Base-by-base conservation (phyloP, 768 basidiomycete species). In the Boletus pseudo-olivaceus region DNA sequence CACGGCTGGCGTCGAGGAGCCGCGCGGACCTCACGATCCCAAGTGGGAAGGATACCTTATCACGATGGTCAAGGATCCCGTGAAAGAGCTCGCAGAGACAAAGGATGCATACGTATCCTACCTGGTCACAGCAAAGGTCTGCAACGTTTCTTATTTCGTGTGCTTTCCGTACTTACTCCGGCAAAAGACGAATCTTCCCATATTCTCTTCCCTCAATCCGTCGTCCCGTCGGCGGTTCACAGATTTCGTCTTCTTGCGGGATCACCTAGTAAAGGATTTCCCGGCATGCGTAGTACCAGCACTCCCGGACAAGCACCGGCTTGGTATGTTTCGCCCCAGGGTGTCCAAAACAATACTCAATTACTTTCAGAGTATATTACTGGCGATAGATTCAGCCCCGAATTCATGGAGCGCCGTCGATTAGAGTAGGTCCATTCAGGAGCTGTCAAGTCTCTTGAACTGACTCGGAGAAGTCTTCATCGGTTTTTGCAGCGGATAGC, bases 81-180 rank as follows among this genome's bases (percentile, higher is more conserved):
- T 93, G 58, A 98, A 96, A 70, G 95, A 98, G 71, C 81, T 98
- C 27, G 88, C 95, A 55, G 96, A 97, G 63, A 96, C 94, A 32
- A 98, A 97, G 76, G 96, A 99, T 67, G 88, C 91, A 57, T 98
- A 93, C 73, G 93, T 97, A 46, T 95, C 93, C 38, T 99, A 98
- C 70, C 76, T 93, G 29, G 93, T 98, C 37, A 80, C 83, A 33
- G 91, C 91, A 49, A 87, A 89, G 83, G 96, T 95, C 64, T 58
- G 79, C 61, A 6, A 26, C 42, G 14, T 51, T n/a, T 37, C 41
- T 37, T 20, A 7, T 34, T 30, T 41, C 35, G 27, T 55, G 26
- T 30, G 7, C 42, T 45, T 30, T 27, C 34, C 20, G 7, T 47
- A n/a, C 60, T 62, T 34, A 62, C 47, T 33, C 61, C 32, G 51